Evolutionary conservation across 306 rosid species (phyloP).

Genomic region (Alnus glutinosa): DNA sequence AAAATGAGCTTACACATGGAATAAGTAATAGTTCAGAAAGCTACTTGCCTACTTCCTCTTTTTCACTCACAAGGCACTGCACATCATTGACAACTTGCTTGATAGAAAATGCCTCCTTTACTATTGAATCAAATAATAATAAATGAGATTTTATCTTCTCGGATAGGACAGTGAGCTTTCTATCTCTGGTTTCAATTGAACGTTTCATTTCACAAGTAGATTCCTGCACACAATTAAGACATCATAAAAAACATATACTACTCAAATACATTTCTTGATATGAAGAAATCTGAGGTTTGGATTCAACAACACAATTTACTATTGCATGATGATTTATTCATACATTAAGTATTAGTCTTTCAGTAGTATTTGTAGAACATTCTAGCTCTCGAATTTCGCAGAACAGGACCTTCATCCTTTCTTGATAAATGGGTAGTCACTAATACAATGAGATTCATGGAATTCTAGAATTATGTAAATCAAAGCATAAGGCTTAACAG

Average conservation of each 20-base stretch:
- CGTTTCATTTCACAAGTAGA: slow-evolving; percentile 60
- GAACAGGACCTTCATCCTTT: not conserved
- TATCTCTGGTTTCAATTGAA: slow-evolving; percentile 52
- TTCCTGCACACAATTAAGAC: slow-evolving; percentile 45
- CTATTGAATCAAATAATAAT: slow-evolving; percentile 65
- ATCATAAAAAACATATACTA: not conserved
- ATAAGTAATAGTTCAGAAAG: slow-evolving; percentile 21
- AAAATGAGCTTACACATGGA: slow-evolving; percentile 15
- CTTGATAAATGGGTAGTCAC: not conserved
- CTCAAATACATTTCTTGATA: not conserved
- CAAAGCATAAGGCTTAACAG: not conserved
- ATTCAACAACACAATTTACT: not conserved
- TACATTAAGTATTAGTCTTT: not conserved
- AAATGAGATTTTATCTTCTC: slow-evolving; percentile 70
- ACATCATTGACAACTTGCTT: slow-evolving; percentile 61
- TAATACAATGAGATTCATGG: not conserved
- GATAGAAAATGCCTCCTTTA: slow-evolving; percentile 60
- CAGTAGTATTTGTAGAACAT: slow-evolving; percentile 4
- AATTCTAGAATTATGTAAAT: not conserved
- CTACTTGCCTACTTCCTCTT: slow-evolving; percentile 72
- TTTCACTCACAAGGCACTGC: slow-evolving; percentile 55
- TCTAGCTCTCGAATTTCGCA: slow-evolving; percentile 5
- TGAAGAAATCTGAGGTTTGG: not conserved
- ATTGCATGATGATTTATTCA: not conserved
- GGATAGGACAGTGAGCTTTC: slow-evolving; percentile 57